Evolutionary conservation across 495 filamentous ascomycete species (phyloP).

Genomic region (Talaromyces liani): DNA sequence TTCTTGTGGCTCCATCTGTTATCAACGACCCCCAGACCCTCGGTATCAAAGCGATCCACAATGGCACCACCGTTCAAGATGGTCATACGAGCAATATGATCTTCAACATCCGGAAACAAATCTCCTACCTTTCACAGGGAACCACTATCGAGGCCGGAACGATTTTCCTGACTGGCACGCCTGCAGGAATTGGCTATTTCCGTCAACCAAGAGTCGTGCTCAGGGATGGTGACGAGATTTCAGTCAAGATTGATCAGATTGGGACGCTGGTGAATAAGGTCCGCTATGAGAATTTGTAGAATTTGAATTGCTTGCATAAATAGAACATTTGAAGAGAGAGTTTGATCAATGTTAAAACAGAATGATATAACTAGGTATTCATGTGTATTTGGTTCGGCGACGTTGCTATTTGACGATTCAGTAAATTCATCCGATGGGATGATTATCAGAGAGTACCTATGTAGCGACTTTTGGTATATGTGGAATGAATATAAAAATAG

Average conservation of each 20-base stretch:
- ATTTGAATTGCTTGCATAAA: no score
- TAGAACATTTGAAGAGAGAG: no score
- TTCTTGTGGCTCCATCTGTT: slow-evolving; percentile 25
- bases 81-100: slow-evolving; percentile 26
- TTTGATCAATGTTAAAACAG: no score
- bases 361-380: no score
- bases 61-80: slow-evolving; percentile 22
- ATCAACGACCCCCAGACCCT: slow-evolving; percentile 28
- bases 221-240: slow-evolving; percentile 45
- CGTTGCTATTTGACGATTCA: no score
- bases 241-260: slow-evolving; percentile 37
- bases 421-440: no score
- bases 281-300: slow-evolving; percentile 15
- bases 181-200: slow-evolving; percentile 31
- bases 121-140: slow-evolving; percentile 30
- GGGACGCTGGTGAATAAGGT: slow-evolving; percentile 24
- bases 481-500: no score
- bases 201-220: slow-evolving; percentile 38
- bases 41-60: slow-evolving; percentile 21
- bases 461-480: no score
- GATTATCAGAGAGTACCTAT: no score
- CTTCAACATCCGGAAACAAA: slow-evolving; percentile 23
- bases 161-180: slow-evolving; percentile 37
- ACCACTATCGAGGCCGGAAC: slow-evolving; percentile 31
- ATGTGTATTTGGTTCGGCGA: no score